These are phyloP conservation scores for Trichopus zeylanicus DNA, from an alignment of 116 monocot species.

Conservation along the genomic window DNA sequence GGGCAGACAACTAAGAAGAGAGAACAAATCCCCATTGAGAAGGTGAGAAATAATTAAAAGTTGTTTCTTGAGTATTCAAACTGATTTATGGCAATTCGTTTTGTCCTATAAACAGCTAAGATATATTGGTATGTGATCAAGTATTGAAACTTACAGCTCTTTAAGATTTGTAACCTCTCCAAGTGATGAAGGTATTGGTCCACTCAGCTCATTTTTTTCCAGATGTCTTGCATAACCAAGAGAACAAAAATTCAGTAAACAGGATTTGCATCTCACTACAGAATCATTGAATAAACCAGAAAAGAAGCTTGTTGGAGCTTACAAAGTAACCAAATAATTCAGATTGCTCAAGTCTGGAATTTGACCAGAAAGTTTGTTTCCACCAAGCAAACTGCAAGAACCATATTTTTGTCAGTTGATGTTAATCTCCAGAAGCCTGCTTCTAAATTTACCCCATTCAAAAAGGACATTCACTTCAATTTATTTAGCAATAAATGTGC, in stretches of 20 bases:
- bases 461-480: too few relatives aligned
- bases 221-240: slow-evolving; percentile 31
- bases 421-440: background rate
- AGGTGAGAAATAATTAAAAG: background rate
- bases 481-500: too few relatives aligned
- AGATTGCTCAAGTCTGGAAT: slow-evolving; percentile 46
- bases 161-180: slow-evolving; percentile 29
- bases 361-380: slow-evolving; percentile 40
- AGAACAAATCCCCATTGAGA: too few relatives aligned
- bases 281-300: background rate
- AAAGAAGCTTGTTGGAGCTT: slow-evolving; percentile 15
- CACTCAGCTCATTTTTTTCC: slow-evolving; percentile 42
- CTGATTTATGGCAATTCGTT: too few relatives aligned
- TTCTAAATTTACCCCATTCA: too few relatives aligned
- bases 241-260: background rate
- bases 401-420: background rate
- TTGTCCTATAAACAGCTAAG: too few relatives aligned
- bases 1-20: too few relatives aligned
- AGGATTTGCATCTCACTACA: background rate
- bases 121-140: background rate
- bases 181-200: slow-evolving; percentile 33
- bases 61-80: too few relatives aligned
- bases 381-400: slow-evolving; percentile 34
- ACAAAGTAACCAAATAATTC: slow-evolving; percentile 31
- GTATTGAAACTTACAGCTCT: slow-evolving; percentile 41